Base-by-base conservation (phyloP, 345 rosid genomes). In the Gossypium raimondii region DNA sequence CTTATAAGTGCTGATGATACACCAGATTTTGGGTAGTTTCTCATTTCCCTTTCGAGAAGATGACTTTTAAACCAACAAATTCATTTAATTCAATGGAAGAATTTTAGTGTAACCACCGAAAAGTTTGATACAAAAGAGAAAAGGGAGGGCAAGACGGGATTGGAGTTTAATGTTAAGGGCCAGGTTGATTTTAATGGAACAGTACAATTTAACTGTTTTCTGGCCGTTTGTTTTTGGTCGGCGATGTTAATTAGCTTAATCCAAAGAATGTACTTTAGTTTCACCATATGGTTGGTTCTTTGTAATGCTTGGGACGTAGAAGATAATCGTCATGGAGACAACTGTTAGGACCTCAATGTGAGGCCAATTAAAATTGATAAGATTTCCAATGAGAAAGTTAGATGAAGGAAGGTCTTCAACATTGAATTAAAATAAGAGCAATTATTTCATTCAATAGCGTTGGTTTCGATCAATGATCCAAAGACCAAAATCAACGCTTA, bases 291-390 rank as follows among this genome's bases (percentile, higher is more conserved):
- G 14, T 58, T n/a, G 11, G 24, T 52, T 52, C 57, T 2, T n/a
- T n/a, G 58, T 55, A 55, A 55, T 55, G 4, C 53, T n/a, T 55
- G 9, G 44, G 41, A 13, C 14, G 38, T 2, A 14, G 22, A 34
- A 34, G 17, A 34, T 63, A 9, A 64, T 41, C 14, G 45, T 41
- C 24, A 20, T 64, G 69, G 27, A 34, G 41, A 62, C 12, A 43
- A 18, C 27, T 65, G 50, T 65, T 41, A 43, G 7, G 48, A 65
- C 51, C 51, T 65, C 25, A 63, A 63, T 38, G 47, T 38, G 67
- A 63, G 67, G 48, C 67, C 67, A 16, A 38, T 63, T 63, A 38
- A 63, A 63, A 5, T 34, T 9, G 67, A 63, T 63, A 38, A 63
- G 67, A 38, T 29, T 63, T 25, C 43, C 2, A 61, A 27, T 12